Base-by-base conservation (phyloP, 2,329 filamentous ascomycete species). In the Leptographium radiaticola region DNA sequence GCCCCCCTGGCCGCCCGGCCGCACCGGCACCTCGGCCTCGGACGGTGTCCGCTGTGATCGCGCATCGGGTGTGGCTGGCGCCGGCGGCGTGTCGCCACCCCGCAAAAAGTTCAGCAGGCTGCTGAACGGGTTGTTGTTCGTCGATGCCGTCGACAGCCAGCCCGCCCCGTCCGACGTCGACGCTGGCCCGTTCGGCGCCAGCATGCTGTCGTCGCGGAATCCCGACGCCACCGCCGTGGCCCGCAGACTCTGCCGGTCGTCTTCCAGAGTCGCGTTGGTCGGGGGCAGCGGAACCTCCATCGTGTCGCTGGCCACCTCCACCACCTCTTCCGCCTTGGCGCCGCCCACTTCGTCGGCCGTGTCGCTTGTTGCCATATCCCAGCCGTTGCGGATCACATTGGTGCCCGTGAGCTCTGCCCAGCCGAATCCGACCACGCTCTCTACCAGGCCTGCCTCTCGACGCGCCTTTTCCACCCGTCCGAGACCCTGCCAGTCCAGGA, bases 401-500 rank as follows among this genome's bases (percentile, higher is more conserved):
- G 84, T 70, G 18, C 81, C 81, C 0, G 88, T 96, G 54, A 98
- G 71, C 67, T 98, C 93, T 10, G 89, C 87, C 87, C 90, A 96
- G 2, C 93, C 91, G 76, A 91, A 96, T 53, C 87, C 88, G 34
- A 93, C 89, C 58, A 97, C 83, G 0, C 90, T 95, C 52, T 94
- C 90, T 40, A 98, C 87, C 33, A 97, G 73, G 0, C 91, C 91
- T 57, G 90, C 95, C 65, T 95, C 91, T 65, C 93, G 75, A 25
- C 91, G 80, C 12, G 93, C 91, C 68, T 98, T 98, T 60, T 97
- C 89, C 1, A 98, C 93, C 42, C 89, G 84, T 6, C 86, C 91
- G 4, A 98, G 73, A 0, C 93, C 93, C 68, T 90, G 86, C 93
- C 93, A 98, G 65, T 98, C 93, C 1, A 98, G 73, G 63, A 98